Evolutionary conservation across 176 grass and related monocot genomes (phyloP).

Genomic region (Cenchrus americanus): DNA sequence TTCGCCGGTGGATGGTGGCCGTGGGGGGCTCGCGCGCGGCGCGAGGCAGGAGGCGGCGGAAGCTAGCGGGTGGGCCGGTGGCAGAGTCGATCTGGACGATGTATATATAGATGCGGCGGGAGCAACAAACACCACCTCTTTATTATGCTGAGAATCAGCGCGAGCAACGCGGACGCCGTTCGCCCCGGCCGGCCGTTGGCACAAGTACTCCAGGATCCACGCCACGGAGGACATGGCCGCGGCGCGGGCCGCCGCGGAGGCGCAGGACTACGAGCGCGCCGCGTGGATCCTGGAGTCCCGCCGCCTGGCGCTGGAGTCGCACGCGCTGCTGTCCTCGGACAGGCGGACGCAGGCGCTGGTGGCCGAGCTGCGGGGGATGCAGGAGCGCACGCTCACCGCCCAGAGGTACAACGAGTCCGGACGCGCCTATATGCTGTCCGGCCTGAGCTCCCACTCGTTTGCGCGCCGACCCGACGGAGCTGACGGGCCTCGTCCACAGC

Average conservation of each 20-base stretch:
- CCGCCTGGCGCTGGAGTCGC: conserved; percentile 19
- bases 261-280: conserved; percentile 18
- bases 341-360: conserved; percentile 38
- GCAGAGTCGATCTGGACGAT: too few relatives aligned
- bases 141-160: too few relatives aligned
- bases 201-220: too few relatives aligned
- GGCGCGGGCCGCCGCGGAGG: conserved; percentile 43
- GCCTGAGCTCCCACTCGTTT: conserved; percentile 60
- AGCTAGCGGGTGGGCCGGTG: too few relatives aligned
- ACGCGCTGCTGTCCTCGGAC: conserved; percentile 6
- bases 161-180: too few relatives aligned
- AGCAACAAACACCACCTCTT: too few relatives aligned
- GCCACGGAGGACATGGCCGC: conserved; percentile 51
- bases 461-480: conserved; percentile 49
- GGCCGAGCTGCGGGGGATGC: conserved; percentile 58
- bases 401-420: conserved; percentile 49
- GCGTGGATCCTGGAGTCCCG: conserved; percentile 37
- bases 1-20: too few relatives aligned
- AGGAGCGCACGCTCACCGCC: conserved; percentile 43
- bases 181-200: too few relatives aligned
- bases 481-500: conserved; percentile 27
- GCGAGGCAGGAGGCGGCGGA: too few relatives aligned
- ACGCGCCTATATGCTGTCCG: conserved; percentile 56
- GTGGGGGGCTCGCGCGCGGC: too few relatives aligned
- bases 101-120: too few relatives aligned